Percentiles rank a stretch among this genome's conserved stretches.
Evolutionary conservation across 78 protist species (phyloP).

Genomic region (Dictyostelium brefeldianum): DNA sequence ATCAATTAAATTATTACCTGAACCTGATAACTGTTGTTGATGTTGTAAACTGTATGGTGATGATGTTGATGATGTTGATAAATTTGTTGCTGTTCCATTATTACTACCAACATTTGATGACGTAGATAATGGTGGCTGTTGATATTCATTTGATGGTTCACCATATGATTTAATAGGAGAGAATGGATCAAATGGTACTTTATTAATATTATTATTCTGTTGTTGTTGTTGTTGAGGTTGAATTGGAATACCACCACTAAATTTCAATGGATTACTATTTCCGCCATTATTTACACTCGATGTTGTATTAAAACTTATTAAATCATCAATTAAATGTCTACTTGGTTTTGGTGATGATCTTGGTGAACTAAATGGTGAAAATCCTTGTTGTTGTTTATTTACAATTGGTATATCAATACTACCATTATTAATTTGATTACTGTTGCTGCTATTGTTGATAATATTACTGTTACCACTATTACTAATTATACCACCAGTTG

Average conservation of each 20-base stretch:
- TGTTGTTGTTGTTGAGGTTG: not conserved
- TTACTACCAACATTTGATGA: not conserved
- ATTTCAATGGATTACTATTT: constrained; percentile 11
- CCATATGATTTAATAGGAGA: constrained; percentile 44
- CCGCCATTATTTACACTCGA: not conserved
- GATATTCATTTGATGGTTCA: not conserved
- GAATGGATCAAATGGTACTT: constrained; percentile 49
- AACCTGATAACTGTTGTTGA: not conserved
- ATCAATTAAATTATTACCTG: constrained; percentile 20
- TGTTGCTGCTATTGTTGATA: not conserved
- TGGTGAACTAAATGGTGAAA: constrained; percentile 72
- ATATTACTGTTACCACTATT: constrained; percentile 27
- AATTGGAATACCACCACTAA: constrained; percentile 29
- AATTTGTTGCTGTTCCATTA: not conserved
- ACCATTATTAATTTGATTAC: not conserved
- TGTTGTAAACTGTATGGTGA: not conserved
- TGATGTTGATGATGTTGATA: not conserved
- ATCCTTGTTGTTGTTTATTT: constrained; percentile 16
- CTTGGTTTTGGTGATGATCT: constrained; percentile 65
- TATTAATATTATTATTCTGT: not conserved
- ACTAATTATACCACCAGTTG: not conserved
- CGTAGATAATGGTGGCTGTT: not conserved
- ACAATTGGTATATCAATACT: not conserved
- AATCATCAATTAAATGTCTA: constrained; percentile 56
- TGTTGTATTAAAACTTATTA: not conserved